Conservation (phyloP, 2,329 filamentous ascomycete genomes). For the Colletotrichum salicis region DNA sequence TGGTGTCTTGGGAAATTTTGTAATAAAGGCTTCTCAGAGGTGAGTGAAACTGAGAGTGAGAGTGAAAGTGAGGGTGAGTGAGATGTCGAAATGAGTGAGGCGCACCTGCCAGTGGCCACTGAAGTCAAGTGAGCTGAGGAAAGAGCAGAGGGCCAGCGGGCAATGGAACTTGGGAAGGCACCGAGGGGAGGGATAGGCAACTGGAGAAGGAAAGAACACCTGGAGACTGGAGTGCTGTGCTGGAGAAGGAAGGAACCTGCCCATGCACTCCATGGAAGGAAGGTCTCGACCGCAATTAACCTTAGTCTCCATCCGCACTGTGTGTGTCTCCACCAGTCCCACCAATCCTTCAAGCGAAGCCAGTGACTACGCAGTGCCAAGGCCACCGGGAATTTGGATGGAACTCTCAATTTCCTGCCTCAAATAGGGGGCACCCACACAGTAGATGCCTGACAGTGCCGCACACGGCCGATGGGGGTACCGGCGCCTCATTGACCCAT, state of each 20-base stretch:
- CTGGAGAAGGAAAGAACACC: neutral
- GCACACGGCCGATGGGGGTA: neutral
- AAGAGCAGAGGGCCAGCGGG: neutral
- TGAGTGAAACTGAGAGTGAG: neutral
- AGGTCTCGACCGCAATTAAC: conserved; percentile 4
- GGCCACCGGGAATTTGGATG: conserved; percentile 28
- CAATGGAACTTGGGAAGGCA: neutral
- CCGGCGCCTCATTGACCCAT: neutral
- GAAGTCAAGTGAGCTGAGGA: neutral
- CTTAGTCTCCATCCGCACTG: conserved; percentile 8
- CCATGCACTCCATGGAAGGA: neutral
- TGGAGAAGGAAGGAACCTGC: no score
- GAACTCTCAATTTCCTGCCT: conserved; percentile 31
- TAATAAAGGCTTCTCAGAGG: neutral
- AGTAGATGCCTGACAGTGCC: neutral
- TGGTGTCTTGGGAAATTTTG: neutral
- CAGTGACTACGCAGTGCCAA: conserved; percentile 22
- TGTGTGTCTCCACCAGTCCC: neutral
- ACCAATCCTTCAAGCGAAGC: neutral
- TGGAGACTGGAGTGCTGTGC: no score
- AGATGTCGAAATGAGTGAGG: neutral
- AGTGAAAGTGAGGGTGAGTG: neutral
- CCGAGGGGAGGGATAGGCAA: neutral
- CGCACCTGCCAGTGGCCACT: no score
- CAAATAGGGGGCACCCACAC: neutral